Evolutionary conservation across 202 grass and related monocot species (phyloP), one percentile per base, ranked within the genome.

Genomic region (Panicum hallii): DNA sequence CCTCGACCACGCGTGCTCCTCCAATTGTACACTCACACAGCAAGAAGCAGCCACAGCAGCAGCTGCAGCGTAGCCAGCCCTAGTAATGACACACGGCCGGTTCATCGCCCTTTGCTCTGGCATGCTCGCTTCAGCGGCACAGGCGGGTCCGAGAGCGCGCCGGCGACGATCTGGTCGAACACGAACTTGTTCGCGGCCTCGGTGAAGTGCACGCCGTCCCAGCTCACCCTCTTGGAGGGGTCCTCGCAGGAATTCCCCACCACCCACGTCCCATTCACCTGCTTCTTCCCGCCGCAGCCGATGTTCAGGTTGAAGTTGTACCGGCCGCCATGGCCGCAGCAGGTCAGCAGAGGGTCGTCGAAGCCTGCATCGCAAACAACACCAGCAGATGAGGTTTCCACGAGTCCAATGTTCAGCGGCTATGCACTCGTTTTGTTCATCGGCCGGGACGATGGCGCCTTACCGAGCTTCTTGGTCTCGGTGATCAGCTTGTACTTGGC

Each of bases 181-280:
- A 98, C 88, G 15, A 88, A 98, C 79, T 88, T 95, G 90, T 98
- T 98, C 4, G 91, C 96, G 1, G 93, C 93, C 85, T 98, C 91
- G 0, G 93, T 98, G 78, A 92, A 98, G 86, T 98, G 95, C 55
- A 93, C 87, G 61, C 95, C 96, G 55, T 98, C 96, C 96, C 96
- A 98, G 86, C 83, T 93, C 70, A 94, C 90, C 82, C 93, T 89
- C 82, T 72, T 98, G 54, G 70, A 84, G 9, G 93, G 93, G 32
- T 94, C 71, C 11, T 81, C 43, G 54, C 97, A 99, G 9, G 97
- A 86, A 16, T 89, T 92, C 26, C 93, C 97, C 66, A 94, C 6
- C 58, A 99, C 87, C 67, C 74, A 79, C 20, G 88, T 99, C 79
- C 90, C 90, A 76, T 92, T 99, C 81, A 96, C 90, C 36, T 56